Percentiles rank a stretch among this genome's conserved stretches.
These are phyloP conservation scores for Aspergillus sp. DNA, from an alignment of 2,329 filamentous ascomycete genomes.

Conservation along the genomic window DNA sequence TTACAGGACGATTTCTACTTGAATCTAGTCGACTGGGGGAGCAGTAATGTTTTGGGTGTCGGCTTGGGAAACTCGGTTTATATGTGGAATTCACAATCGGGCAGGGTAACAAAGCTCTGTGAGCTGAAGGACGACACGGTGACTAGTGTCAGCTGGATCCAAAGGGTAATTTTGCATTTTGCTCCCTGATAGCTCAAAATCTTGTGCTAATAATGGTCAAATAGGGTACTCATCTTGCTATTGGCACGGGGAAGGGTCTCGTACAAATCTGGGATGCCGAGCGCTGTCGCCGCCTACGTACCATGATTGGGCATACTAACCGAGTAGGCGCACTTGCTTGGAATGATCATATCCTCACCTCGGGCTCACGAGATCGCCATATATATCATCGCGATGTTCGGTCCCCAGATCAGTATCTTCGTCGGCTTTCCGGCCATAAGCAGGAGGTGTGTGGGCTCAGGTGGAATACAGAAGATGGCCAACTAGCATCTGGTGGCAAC, in stretches of 20 bases:
- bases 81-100: constrained; percentile 95
- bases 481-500: constrained; percentile 92
- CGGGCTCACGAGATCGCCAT: constrained; percentile 85
- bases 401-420: constrained; percentile 84
- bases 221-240: constrained; percentile 85
- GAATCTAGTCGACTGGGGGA: constrained; percentile 97
- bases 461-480: constrained; percentile 95
- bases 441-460: constrained; percentile 96
- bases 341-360: constrained; percentile 97
- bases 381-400: constrained; percentile 97
- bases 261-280: constrained; percentile 99
- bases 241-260: constrained; percentile 89
- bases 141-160: constrained; percentile 97
- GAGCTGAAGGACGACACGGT: constrained; percentile 90
- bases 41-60: constrained; percentile 88
- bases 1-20: constrained; percentile 97
- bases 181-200: not conserved
- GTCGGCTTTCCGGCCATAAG: constrained; percentile 88
- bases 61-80: constrained; percentile 92
- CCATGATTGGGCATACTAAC: constrained; percentile 95
- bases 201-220: constrained; percentile 12
- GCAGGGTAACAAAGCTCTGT: constrained; percentile 89
- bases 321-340: constrained; percentile 92
- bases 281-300: constrained; percentile 77
- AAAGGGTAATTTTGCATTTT: constrained; percentile 57